Percentiles rank a stretch among this genome's conserved stretches.
Conservation (phyloP, 2,329 filamentous ascomycete genomes). For the Cryphonectria japonica region DNA sequence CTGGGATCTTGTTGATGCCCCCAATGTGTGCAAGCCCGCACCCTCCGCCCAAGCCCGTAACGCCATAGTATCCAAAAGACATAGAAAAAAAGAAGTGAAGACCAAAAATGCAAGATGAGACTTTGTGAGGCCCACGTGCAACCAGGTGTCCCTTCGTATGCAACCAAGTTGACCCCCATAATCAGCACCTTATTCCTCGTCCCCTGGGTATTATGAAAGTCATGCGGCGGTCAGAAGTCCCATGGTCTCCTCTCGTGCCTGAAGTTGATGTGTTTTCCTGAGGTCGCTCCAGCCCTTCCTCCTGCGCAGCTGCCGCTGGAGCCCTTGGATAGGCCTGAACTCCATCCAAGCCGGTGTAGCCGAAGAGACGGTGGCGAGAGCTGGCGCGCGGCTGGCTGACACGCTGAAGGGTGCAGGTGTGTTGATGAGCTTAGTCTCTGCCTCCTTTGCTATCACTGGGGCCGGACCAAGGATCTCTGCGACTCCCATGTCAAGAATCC, state of each 20-base stretch:
- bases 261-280: constrained; percentile 8
- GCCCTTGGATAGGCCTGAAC: constrained; percentile 11
- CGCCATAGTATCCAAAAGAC: not conserved
- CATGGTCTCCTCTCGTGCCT: constrained; percentile 6
- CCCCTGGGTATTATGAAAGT: not conserved
- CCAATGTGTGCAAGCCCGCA: not conserved
- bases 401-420: constrained; percentile 13
- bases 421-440: constrained; percentile 15
- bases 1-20: not conserved
- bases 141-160: not conserved
- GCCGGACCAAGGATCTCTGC: constrained; percentile 18
- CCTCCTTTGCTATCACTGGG: constrained; percentile 5
- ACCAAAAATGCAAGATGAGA: not conserved
- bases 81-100: not conserved
- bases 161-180: not conserved
- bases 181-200: not conserved
- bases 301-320: constrained; percentile 15
- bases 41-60: not conserved
- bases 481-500: constrained; percentile 13
- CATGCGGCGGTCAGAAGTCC: constrained; percentile 11
- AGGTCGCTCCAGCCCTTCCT: constrained; percentile 19
- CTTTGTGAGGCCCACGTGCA: not conserved
- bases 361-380: not conserved
- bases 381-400: constrained; percentile 10
- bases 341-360: constrained; percentile 10